Percentiles rank a stretch among this genome's conserved stretches.
These are phyloP conservation scores for Plasmodium vinckei DNA, from an alignment of 169 alveolate species.

Conservation along the genomic window DNA sequence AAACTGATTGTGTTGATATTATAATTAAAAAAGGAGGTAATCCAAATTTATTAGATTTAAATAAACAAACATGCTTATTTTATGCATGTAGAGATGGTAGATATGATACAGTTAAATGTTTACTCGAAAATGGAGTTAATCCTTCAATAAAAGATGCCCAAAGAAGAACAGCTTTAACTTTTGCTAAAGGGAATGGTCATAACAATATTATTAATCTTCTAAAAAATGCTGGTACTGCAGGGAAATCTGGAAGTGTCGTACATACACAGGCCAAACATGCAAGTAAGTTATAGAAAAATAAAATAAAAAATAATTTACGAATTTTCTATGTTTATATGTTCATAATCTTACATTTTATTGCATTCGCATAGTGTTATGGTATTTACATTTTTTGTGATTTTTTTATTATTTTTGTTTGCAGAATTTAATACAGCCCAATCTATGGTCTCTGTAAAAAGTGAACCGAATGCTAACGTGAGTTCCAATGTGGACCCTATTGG, in stretches of 20 bases:
- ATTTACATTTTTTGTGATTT: neutral
- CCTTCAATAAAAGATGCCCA: slow-evolving; percentile 90
- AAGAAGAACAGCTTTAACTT: slow-evolving; percentile 91
- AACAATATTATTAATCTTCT: slow-evolving; percentile 88
- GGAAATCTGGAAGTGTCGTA: slow-evolving; percentile 5
- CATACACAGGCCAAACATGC: slow-evolving; percentile 4
- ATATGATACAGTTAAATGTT: slow-evolving; percentile 89
- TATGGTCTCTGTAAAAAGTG: neutral
- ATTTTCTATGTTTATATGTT: too few relatives aligned
- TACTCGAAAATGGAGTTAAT: slow-evolving; percentile 91
- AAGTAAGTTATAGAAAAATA: neutral
- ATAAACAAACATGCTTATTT: slow-evolving; percentile 92
- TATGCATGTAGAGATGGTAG: slow-evolving; percentile 94
- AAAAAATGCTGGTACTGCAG: slow-evolving; percentile 62
- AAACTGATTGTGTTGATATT: slow-evolving; percentile 85
- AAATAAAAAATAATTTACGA: too few relatives aligned
- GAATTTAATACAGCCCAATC: neutral
- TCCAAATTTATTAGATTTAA: slow-evolving; percentile 89
- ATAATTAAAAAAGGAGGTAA: slow-evolving; percentile 90
- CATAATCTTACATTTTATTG: too few relatives aligned
- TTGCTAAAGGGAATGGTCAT: slow-evolving; percentile 92
- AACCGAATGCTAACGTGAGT: neutral
- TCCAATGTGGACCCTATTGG: neutral
- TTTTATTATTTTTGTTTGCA: neutral
- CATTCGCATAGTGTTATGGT: too few relatives aligned